A percentile compares a stretch with the other conserved stretches of the same genome.
Conservation (phyloP, 164 flowering plant genomes). For the Taxillus chinensis region DNA sequence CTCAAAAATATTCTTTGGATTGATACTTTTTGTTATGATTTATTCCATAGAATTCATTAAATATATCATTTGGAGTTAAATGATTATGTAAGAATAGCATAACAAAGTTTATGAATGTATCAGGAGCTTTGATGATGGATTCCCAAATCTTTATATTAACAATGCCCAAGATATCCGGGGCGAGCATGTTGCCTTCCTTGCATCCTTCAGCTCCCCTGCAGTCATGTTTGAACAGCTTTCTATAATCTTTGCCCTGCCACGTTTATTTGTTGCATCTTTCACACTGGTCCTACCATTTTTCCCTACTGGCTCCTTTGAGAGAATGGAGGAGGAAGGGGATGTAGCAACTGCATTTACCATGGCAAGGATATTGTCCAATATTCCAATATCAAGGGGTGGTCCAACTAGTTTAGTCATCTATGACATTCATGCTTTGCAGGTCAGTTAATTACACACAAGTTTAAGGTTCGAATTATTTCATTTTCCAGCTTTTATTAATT, state of each 20-base stretch:
- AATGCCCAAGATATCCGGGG: constrained; percentile 83
- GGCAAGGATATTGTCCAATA: constrained; percentile 85
- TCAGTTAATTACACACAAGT: constrained; percentile 14
- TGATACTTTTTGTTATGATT: too few relatives aligned
- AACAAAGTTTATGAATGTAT: constrained; percentile 6
- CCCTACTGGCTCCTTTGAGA: constrained; percentile 96
- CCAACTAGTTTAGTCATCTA: constrained; percentile 91
- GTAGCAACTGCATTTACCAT: constrained; percentile 97
- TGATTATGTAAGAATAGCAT: not conserved
- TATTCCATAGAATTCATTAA: too few relatives aligned
- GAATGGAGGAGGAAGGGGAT: constrained; percentile 99
- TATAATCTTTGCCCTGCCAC: constrained; percentile 77
- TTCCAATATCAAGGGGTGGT: constrained; percentile 92
- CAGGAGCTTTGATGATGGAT: constrained; percentile 96
- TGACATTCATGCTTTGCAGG: constrained; percentile 98
- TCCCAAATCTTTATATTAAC: constrained; percentile 89
- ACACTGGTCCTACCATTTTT: constrained; percentile 88
- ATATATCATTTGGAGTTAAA: too few relatives aligned
- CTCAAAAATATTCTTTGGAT: too few relatives aligned
- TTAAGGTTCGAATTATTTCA: too few relatives aligned
- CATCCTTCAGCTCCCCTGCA: constrained; percentile 85
- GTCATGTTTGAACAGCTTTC: constrained; percentile 94
- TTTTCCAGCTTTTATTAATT: too few relatives aligned
- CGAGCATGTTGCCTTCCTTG: constrained; percentile 90
- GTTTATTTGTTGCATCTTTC: constrained; percentile 85